These are phyloP conservation scores for Fusarium mexicanum DNA, from an alignment of 2,329 filamentous ascomycete genomes.

Conservation along the genomic window DNA sequence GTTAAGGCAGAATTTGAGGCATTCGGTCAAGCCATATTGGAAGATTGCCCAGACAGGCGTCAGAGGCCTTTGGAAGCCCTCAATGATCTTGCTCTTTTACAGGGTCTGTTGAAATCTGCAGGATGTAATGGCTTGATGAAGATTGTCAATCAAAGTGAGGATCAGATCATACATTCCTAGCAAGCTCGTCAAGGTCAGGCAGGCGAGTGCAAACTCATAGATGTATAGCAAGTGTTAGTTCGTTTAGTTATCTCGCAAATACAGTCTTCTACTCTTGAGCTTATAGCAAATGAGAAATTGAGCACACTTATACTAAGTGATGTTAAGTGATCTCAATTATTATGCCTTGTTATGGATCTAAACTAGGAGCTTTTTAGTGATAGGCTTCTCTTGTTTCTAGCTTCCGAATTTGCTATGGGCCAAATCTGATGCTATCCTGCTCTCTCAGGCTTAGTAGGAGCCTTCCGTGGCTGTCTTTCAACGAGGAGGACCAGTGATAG, in stretches of 20 bases:
- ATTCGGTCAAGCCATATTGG: not conserved
- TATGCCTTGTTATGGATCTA: not conserved
- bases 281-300: not conserved
- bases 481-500: not conserved
- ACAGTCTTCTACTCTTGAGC: not conserved
- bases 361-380: not conserved
- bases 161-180: not conserved
- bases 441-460: not conserved
- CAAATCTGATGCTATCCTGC: not conserved
- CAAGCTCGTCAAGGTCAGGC: not conserved
- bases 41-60: not conserved
- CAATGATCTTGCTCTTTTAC: not conserved
- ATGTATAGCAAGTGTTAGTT: not conserved
- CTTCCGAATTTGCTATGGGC: not conserved
- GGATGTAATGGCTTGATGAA: not conserved
- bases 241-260: accelerated
- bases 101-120: not conserved
- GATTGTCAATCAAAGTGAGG: not conserved
- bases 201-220: accelerated
- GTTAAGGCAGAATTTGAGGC: not conserved
- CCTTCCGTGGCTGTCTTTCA: not conserved
- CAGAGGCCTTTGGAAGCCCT: not conserved
- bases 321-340: accelerated
- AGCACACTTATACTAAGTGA: not conserved
- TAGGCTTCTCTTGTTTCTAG: accelerated